These are phyloP conservation scores for Bremia lactucae DNA, from an alignment of 352 stramenopile species.

Conservation along the genomic window DNA sequence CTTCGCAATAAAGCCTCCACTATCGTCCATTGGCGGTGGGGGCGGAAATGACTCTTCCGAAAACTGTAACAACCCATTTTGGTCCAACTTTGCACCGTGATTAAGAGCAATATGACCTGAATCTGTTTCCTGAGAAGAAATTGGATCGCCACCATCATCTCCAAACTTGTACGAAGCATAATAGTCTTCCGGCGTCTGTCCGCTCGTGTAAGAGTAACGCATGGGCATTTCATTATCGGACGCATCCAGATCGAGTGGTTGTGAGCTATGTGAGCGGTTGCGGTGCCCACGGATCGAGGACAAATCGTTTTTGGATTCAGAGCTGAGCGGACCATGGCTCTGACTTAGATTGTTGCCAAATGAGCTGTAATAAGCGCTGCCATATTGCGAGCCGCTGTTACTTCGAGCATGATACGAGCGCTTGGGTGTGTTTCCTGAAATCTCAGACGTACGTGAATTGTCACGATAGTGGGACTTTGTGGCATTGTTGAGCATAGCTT, in stretches of 20 bases:
- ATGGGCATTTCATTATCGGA: constrained; percentile 27
- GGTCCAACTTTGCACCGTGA: constrained; percentile 6
- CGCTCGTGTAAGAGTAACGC: constrained; percentile 56
- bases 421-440: constrained; percentile 40
- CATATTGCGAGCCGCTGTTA: constrained; percentile 23
- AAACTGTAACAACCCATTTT: constrained; percentile 40
- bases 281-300: constrained; percentile 34
- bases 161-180: constrained; percentile 35
- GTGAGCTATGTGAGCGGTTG: constrained; percentile 42
- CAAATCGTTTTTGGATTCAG: constrained; percentile 15
- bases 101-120: constrained; percentile 16
- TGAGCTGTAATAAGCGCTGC: constrained; percentile 14
- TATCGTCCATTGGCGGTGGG: constrained; percentile 54
- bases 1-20: constrained; percentile 46
- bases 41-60: constrained; percentile 64
- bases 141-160: constrained; percentile 24
- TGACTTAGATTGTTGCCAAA: constrained; percentile 22
- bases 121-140: constrained; percentile 43
- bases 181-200: constrained; percentile 44
- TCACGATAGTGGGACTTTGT: constrained; percentile 77
- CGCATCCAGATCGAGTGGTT: constrained; percentile 27
- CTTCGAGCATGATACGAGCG: constrained; percentile 24
- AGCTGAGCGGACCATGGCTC: constrained; percentile 19
- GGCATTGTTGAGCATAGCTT: constrained; percentile 60
- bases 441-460: constrained; percentile 43